Conservation (phyloP, 1,284 basidiomycete species). For the Meripilus lineatus region DNA sequence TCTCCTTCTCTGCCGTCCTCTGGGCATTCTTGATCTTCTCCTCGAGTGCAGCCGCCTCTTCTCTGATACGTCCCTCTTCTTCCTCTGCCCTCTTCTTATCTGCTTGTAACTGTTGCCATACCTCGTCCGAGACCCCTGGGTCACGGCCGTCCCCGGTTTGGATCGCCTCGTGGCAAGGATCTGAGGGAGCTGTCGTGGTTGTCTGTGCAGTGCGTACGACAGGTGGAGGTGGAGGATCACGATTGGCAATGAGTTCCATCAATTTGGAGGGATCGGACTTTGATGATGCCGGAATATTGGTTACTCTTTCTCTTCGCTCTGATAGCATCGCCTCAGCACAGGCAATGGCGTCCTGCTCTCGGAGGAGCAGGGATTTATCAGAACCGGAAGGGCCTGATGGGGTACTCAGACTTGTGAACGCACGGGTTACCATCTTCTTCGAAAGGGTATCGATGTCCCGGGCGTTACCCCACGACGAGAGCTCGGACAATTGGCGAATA, state of each 20-base stretch:
- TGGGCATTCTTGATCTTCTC: constrained; percentile 10
- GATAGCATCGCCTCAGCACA: constrained; percentile 24
- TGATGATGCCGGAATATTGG: constrained; percentile 12
- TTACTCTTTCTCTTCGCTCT: constrained; percentile 20
- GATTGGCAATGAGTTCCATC: constrained; percentile 2
- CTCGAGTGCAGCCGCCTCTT: constrained; percentile 13
- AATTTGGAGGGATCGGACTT: background rate
- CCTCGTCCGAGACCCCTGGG: constrained; percentile 37
- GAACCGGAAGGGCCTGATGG: constrained; percentile 2
- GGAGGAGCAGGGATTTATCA: background rate
- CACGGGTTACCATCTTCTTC: constrained; percentile 38
- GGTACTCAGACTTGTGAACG: constrained; percentile 17
- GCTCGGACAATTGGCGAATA: constrained; percentile 35
- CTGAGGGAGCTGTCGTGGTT: constrained; percentile 1
- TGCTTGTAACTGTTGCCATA: constrained; percentile 39
- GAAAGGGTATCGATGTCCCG: constrained; percentile 42
- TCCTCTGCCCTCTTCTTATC: constrained; percentile 30
- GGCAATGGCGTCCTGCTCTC: constrained; percentile 23
- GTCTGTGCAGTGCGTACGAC: constrained; percentile 1
- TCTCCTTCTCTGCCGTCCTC: constrained; percentile 11
- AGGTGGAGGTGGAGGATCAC: constrained; percentile 2
- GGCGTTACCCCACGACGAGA: constrained; percentile 60
- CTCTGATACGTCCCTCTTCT: constrained; percentile 8
- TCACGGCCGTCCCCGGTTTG: constrained; percentile 28
- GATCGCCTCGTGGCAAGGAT: constrained; percentile 1